Percentiles rank a stretch among this genome's conserved stretches.
These are phyloP conservation scores for Carex scoparia DNA, from an alignment of 176 grass and related monocot genomes.

Conservation along the genomic window DNA sequence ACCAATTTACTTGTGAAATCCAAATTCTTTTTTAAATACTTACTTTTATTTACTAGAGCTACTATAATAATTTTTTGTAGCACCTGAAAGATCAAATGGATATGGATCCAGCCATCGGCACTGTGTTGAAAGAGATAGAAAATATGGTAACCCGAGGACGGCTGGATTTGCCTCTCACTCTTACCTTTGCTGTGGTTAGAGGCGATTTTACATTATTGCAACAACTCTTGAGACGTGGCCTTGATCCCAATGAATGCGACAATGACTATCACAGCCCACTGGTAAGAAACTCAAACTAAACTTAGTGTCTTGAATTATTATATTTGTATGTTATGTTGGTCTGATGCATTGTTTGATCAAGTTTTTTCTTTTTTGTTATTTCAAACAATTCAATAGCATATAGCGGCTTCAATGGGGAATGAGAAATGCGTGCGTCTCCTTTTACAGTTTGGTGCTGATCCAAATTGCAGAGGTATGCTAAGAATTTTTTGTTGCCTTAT, in stretches of 20 bases:
- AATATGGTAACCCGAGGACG: conserved; percentile 73
- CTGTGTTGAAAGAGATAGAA: conserved; percentile 71
- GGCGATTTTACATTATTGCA: conserved; percentile 61
- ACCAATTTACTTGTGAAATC: background rate
- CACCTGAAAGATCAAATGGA: conserved; percentile 50
- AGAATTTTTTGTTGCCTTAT: background rate
- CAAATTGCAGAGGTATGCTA: conserved; percentile 66
- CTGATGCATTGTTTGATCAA: background rate
- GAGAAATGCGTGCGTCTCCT: conserved; percentile 60
- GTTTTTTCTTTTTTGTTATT: background rate
- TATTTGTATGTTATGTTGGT: background rate
- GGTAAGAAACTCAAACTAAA: conserved; percentile 38
- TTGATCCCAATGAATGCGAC: conserved; percentile 83
- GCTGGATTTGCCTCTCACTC: conserved; percentile 80
- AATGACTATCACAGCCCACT: conserved; percentile 66
- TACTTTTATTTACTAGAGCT: background rate
- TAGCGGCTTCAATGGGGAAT: conserved; percentile 80
- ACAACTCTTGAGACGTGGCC: conserved; percentile 74
- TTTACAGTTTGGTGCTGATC: conserved; percentile 73
- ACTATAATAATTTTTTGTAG: conserved; percentile 32
- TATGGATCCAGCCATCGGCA: conserved; percentile 47
- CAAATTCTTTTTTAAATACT: background rate
- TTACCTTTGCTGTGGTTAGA: conserved; percentile 71
- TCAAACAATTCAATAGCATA: conserved; percentile 59
- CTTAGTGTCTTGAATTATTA: background rate